Evolutionary conservation across 2,329 filamentous ascomycete species (phyloP).

Genomic region (Allantophomopsis lycopodina): DNA sequence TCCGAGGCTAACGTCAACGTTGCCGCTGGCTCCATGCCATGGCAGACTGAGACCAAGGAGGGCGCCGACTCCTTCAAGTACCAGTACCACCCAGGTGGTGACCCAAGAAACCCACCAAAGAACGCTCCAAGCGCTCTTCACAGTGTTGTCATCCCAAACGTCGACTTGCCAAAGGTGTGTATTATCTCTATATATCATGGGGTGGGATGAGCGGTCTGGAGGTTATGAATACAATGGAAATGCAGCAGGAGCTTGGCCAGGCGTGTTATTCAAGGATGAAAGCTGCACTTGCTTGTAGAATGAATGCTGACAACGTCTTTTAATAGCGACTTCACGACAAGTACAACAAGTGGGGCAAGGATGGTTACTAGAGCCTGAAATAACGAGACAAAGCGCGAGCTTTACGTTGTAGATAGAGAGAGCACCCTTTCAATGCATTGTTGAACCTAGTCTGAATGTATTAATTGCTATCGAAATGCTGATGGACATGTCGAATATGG

Average conservation of each 20-base stretch:
- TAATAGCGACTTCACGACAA: conserved; percentile 76
- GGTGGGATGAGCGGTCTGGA: not conserved
- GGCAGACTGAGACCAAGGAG: conserved; percentile 56
- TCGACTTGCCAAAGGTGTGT: conserved; percentile 77
- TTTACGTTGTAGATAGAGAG: conserved; percentile 14
- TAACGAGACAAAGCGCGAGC: conserved; percentile 23
- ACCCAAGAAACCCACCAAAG: conserved; percentile 59
- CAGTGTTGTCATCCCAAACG: conserved; percentile 84
- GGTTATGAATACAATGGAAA: not conserved
- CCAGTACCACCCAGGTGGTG: conserved; percentile 57
- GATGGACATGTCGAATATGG: too few relatives aligned
- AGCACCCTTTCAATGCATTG: conserved; percentile 3
- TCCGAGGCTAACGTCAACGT: conserved; percentile 70
- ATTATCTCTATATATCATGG: not conserved
- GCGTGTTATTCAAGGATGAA: not conserved
- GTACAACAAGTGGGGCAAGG: conserved; percentile 99
- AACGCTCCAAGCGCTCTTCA: conserved; percentile 93
- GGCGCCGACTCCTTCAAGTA: conserved; percentile 55
- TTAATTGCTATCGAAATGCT: too few relatives aligned
- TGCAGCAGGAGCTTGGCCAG: conserved; percentile 3
- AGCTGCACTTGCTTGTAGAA: not conserved
- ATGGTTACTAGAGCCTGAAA: conserved; percentile 42
- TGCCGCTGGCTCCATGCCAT: conserved; percentile 72
- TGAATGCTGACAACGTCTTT: conserved; percentile 1
- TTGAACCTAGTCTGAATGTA: conserved; percentile 2